Percentiles rank a stretch among this genome's conserved stretches.
Evolutionary conservation across 805 yeast species (phyloP).

Genomic region (Wickerhamiella lipophila): DNA sequence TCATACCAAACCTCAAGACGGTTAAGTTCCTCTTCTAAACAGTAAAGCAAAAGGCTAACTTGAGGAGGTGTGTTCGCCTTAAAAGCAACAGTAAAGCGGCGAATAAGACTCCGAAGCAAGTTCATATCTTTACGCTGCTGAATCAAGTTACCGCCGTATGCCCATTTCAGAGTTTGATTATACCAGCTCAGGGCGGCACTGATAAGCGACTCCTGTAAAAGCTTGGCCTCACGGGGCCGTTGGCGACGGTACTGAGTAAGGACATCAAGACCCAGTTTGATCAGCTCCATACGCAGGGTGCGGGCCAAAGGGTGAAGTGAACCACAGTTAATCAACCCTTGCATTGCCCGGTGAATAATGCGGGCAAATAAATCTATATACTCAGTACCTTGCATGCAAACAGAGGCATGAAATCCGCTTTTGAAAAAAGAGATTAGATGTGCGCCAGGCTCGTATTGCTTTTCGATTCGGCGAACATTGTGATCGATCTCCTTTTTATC

Average conservation of each 20-base stretch:
- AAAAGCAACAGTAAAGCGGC: conserved; percentile 21
- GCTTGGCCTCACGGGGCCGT: conserved; percentile 33
- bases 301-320: conserved; percentile 78
- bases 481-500: conserved; percentile 47
- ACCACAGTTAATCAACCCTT: conserved; percentile 45
- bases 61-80: conserved; percentile 3
- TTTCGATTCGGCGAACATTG: conserved; percentile 37
- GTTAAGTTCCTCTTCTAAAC: conserved; percentile 64
- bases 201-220: conserved; percentile 41
- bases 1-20: conserved; percentile 67
- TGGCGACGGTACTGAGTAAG: conserved; percentile 41
- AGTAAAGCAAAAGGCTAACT: conserved; percentile 39
- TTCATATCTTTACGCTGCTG: conserved; percentile 57
- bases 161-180: conserved; percentile 46
- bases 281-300: conserved; percentile 56
- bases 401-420: conserved; percentile 68
- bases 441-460: conserved; percentile 52
- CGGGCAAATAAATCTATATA: conserved; percentile 56
- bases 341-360: conserved; percentile 31
- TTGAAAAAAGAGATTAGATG: conserved; percentile 53
- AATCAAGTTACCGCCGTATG: conserved; percentile 72
- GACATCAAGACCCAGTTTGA: conserved; percentile 54
- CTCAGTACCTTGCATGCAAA: conserved; percentile 52
- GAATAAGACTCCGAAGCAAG: conserved; percentile 42
- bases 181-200: conserved; percentile 76